phyloP scores from a whole-genome alignment of 345 rosid species.

The Eutrema heterophyllum region DNA sequence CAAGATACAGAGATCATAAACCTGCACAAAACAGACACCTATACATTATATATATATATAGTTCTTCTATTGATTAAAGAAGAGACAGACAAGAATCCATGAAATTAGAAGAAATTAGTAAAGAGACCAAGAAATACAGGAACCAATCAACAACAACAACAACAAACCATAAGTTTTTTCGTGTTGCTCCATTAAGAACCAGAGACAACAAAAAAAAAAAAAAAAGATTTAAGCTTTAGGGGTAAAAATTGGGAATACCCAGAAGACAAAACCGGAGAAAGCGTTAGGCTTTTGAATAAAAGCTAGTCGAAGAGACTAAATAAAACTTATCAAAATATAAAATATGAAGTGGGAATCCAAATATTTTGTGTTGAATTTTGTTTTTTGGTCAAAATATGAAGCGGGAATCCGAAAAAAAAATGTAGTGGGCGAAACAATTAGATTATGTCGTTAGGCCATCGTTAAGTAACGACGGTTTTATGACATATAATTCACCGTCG shows the following conservation, averaged over 20 bases:
- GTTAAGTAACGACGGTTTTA: too few relatives aligned
- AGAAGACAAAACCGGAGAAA: constrained; percentile 53
- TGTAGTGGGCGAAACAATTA: too few relatives aligned
- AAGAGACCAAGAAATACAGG: constrained; percentile 20
- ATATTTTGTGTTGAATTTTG: too few relatives aligned
- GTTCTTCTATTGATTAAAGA: not conserved
- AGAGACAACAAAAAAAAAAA: constrained; percentile 28
- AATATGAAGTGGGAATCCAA: too few relatives aligned
- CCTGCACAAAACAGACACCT: not conserved
- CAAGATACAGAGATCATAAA: too few relatives aligned
- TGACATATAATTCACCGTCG: too few relatives aligned
- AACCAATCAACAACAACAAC: constrained; percentile 20
- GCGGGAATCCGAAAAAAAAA: too few relatives aligned
- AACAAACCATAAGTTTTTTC: constrained; percentile 22
- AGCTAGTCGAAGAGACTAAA: too few relatives aligned
- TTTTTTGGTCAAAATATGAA: too few relatives aligned
- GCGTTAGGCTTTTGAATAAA: constrained; percentile 44
- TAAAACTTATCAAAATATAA: too few relatives aligned
- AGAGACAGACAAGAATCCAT: constrained; percentile 19
- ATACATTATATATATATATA: not conserved
- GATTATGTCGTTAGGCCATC: too few relatives aligned
- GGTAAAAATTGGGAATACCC: constrained; percentile 39
- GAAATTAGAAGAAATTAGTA: constrained; percentile 17
- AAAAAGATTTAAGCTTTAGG: too few relatives aligned
- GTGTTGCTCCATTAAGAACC: constrained; percentile 34